Percentiles rank a stretch among this genome's conserved stretches.
phyloP scores from a whole-genome alignment of 176 grass and related monocot species.

The Triticum dicoccoides region DNA sequence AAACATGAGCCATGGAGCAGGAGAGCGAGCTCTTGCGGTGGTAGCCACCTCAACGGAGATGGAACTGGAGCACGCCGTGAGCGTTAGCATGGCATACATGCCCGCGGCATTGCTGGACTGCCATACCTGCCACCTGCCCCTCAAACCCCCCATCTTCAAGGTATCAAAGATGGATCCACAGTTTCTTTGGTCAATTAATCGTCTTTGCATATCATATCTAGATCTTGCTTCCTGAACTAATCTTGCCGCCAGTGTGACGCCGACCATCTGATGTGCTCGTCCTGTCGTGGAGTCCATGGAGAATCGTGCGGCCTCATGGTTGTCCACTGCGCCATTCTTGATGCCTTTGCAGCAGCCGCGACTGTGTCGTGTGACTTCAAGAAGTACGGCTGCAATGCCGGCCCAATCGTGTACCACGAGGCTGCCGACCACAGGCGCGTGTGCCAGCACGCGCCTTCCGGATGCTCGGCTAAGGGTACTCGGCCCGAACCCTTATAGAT shows the following conservation, averaged over 20 bases:
- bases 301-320: not conserved
- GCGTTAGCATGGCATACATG: not conserved
- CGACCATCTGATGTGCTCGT: not conserved
- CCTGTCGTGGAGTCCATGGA: not conserved
- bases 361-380: not conserved
- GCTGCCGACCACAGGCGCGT: not conserved
- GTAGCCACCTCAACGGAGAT: not conserved
- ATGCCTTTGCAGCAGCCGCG: not conserved
- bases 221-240: not conserved
- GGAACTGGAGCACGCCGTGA: not conserved
- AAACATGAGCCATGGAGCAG: not conserved
- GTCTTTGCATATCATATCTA: not conserved
- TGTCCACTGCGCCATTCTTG: not conserved
- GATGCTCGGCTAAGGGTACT: not conserved
- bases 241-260: not conserved
- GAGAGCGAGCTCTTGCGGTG: not conserved
- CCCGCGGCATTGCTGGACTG: not conserved
- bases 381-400: not conserved
- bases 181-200: not conserved
- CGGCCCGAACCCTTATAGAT: too few relatives aligned
- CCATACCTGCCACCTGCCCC: not conserved
- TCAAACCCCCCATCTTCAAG: not conserved
- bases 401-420: not conserved
- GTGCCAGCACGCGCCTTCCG: not conserved
- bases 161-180: not conserved